A percentile compares a stretch with the other conserved stretches of the same genome.
Conservation (phyloP, 768 basidiomycete genomes). For the Agaricus blazei region DNA sequence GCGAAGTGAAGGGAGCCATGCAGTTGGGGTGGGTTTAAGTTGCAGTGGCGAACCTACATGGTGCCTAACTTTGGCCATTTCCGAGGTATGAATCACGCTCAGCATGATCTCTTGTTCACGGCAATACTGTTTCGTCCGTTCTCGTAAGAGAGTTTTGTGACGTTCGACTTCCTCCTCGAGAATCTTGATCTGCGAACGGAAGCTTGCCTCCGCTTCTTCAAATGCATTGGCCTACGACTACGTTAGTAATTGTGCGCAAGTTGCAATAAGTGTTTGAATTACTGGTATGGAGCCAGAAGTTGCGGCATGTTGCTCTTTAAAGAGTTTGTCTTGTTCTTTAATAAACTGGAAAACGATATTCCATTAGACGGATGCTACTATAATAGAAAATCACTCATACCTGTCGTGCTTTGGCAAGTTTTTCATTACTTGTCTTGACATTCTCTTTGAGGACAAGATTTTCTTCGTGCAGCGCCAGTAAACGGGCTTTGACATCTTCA, state of each 20-base stretch:
- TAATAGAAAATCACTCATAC: constrained; percentile 30
- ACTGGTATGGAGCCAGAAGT: constrained; percentile 44
- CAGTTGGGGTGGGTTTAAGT: constrained; percentile 44
- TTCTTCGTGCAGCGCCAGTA: constrained; percentile 76
- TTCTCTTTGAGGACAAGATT: constrained; percentile 68
- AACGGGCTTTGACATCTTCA: constrained; percentile 72
- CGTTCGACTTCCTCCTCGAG: constrained; percentile 60
- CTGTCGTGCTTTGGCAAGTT: constrained; percentile 73
- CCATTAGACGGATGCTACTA: neutral
- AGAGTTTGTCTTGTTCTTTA: constrained; percentile 85
- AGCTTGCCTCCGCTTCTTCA: constrained; percentile 68
- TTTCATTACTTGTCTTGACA: constrained; percentile 65
- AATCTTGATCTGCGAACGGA: constrained; percentile 59
- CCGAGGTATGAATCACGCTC: constrained; percentile 63
- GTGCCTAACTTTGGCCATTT: constrained; percentile 57
- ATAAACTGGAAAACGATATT: constrained; percentile 58
- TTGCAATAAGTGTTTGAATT: constrained; percentile 14
- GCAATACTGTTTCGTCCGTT: constrained; percentile 57
- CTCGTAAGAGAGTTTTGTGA: constrained; percentile 50
- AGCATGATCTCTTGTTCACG: constrained; percentile 82
- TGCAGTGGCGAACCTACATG: constrained; percentile 49
- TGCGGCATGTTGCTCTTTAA: constrained; percentile 75
- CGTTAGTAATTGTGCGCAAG: neutral
- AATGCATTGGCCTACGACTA: constrained; percentile 39
- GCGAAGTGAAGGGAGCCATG: constrained; percentile 67